Conservation (phyloP, 768 basidiomycete species). For the Suillus subaureus region DNA sequence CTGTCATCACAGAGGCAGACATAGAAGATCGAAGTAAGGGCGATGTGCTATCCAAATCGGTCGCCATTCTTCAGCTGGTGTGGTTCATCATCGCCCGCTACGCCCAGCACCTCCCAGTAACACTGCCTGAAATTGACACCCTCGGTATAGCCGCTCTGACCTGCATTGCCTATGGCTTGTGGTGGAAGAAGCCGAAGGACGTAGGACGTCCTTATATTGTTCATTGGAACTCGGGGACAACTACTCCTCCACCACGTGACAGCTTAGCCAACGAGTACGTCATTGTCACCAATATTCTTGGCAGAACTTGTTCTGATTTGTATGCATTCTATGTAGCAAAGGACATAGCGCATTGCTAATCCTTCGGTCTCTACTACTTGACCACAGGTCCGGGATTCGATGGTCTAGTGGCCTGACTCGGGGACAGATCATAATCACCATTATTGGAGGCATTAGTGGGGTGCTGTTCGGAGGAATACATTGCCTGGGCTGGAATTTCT, state of each 20-base stretch:
- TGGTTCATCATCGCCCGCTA: neutral
- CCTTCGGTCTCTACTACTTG: too few species aligned
- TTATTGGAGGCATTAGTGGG: neutral
- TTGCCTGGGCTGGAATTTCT: neutral
- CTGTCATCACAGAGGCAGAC: neutral
- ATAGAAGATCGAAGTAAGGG: neutral
- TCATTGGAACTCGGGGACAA: neutral
- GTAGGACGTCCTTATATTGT: neutral
- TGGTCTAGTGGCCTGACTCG: neutral
- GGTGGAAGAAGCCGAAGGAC: neutral
- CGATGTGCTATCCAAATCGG: neutral
- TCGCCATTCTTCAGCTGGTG: neutral
- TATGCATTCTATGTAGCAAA: neutral
- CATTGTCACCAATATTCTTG: neutral
- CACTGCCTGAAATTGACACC: too few species aligned
- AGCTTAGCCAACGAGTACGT: neutral
- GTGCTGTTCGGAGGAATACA: neutral
- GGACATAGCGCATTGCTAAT: neutral
- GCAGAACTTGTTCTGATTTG: neutral
- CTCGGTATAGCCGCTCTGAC: neutral
- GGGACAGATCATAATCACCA: too few species aligned
- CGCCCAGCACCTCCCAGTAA: neutral
- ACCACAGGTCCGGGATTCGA: too few species aligned
- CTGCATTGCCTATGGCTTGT: neutral
- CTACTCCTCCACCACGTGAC: neutral